Evolutionary conservation across 306 rosid species (phyloP), one percentile per base, ranked within the genome.

Genomic region (Alnus rubra): DNA sequence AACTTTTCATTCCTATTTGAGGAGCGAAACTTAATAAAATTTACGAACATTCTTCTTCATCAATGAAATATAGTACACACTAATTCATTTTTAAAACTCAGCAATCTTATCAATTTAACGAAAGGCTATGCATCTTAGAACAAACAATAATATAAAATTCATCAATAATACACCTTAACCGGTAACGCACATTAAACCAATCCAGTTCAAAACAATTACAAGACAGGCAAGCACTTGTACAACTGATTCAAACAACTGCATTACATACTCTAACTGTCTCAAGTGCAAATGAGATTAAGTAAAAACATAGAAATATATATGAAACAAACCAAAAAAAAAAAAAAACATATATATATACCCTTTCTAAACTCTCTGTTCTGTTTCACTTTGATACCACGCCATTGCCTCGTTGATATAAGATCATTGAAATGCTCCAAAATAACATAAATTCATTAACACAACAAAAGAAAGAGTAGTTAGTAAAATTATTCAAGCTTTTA

Each of bases 291-390:
- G 18, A 33, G 39, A 71, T 16, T 5, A 77, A 68, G 6, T 4
- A 18, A n/a, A 28, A 75, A 42, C 45, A 4, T 42, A 42, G 45
- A 7, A 42, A 42, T 42, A 42, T 42, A 42, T 42, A 42, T 42
- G 44, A 44, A 62, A 69, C 0, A 23, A 23, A 23, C n/a, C 5
- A 28, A 9, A 48, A 45, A 2, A 9, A 23, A 54, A 15, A 55
- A 23, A 23, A 23, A 23, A 23, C 60, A 71, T 13, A 48, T 5
- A 7, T 42, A 9, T 63, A 71, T 39, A 90, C 98, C 97, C 79
- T 95, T 95, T 81, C 94, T 97, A 75, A 84, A 71, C 33, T 73
- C 80, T 73, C 80, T 91, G 75, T 88, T 87, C 45, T 90, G 98
- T 58, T 88, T 80, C 78, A 92, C 88, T 44, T 70, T 82, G 84